phyloP scores from a whole-genome alignment of 2,329 filamentous ascomycete species.

The Xylariaceae sp. region DNA sequence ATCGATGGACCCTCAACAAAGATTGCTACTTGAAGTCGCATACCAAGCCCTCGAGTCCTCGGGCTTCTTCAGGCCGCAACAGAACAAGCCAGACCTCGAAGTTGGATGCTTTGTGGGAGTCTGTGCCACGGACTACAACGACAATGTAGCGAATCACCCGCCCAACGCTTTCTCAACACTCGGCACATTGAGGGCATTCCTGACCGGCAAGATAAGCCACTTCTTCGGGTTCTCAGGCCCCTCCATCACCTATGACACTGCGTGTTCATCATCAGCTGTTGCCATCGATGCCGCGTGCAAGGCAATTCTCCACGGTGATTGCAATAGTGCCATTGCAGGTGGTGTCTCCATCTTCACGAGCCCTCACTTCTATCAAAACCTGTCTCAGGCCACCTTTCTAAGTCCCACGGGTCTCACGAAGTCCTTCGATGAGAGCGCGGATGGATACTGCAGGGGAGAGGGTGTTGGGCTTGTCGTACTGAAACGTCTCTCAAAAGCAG shows the following conservation, averaged over 20 bases:
- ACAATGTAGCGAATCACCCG: conserved; percentile 36
- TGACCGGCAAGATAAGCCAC: conserved; percentile 28
- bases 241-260: conserved; percentile 27
- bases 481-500: conserved; percentile 42
- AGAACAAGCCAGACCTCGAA: conserved; percentile 7
- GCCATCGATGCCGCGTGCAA: conserved; percentile 28
- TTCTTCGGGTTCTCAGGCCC: conserved; percentile 33
- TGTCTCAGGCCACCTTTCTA: conserved; percentile 27
- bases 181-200: conserved; percentile 23
- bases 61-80: conserved; percentile 22
- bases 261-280: conserved; percentile 33
- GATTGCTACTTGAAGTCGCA: conserved; percentile 18
- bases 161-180: conserved; percentile 34
- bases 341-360: conserved; percentile 29
- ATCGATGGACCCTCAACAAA: conserved; percentile 21
- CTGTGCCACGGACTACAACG: conserved; percentile 36
- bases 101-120: conserved; percentile 38
- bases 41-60: conserved; percentile 29
- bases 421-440: conserved; percentile 37
- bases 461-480: conserved; percentile 41
- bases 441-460: conserved; percentile 51
- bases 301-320: conserved; percentile 29
- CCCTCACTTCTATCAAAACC: conserved; percentile 23
- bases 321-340: conserved; percentile 31
- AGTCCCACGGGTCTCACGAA: conserved; percentile 27